Conservation (phyloP, 768 basidiomycete species). For the Suillus subalutaceus region DNA sequence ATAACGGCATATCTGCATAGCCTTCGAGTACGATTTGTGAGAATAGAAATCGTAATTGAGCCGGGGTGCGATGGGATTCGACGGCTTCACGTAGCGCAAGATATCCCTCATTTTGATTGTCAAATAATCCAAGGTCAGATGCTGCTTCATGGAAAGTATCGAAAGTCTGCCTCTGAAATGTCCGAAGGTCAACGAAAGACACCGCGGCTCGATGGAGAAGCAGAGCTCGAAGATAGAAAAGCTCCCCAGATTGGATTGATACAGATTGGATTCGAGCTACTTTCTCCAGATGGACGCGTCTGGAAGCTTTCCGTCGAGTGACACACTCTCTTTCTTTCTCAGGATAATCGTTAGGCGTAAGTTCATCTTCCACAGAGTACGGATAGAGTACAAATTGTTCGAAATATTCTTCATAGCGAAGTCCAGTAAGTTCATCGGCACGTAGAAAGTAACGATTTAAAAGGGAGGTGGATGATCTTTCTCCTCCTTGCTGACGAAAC, state of each 20-base stretch:
- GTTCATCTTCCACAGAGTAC: background rate
- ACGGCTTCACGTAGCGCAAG: constrained; percentile 41
- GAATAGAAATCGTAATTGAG: constrained; percentile 43
- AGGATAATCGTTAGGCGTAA: background rate
- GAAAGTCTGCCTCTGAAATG: constrained; percentile 18
- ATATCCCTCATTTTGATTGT: constrained; percentile 26
- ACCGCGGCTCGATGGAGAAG: constrained; percentile 21
- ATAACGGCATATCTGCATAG: background rate
- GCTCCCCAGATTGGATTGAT: constrained; percentile 34
- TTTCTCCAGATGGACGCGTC: background rate
- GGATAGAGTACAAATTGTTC: background rate
- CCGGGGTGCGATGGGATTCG: constrained; percentile 31
- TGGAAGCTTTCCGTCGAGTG: background rate
- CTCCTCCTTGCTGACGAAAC: constrained; percentile 19
- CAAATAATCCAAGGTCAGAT: constrained; percentile 25
- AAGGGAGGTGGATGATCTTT: constrained; percentile 13
- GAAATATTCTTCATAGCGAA: background rate
- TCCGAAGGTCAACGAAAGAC: constrained; percentile 27
- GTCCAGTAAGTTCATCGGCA: background rate
- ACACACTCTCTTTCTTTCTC: background rate
- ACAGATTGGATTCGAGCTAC: constrained; percentile 27
- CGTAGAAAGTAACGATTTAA: constrained; percentile 25
- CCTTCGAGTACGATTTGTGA: background rate
- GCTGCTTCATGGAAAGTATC: constrained; percentile 29
- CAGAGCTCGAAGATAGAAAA: constrained; percentile 36